phyloP scores from a whole-genome alignment of 306 rosid genomes.

The Vicia villosa region DNA sequence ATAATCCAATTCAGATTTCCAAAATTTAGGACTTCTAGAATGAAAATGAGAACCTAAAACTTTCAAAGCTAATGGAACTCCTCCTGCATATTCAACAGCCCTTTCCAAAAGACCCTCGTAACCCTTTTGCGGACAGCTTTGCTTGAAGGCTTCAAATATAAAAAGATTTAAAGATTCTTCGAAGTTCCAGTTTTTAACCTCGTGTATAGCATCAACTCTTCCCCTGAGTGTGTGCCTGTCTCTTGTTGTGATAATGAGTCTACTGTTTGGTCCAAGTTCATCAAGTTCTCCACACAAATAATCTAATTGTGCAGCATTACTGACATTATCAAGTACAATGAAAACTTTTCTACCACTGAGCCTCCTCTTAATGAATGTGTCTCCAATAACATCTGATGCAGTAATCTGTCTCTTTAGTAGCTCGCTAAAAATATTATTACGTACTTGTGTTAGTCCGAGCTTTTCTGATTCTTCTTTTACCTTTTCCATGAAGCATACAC shows the following conservation, averaged over 20 bases:
- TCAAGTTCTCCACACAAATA: background rate
- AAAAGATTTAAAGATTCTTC: slow-evolving; percentile 21
- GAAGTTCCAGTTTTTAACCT: background rate
- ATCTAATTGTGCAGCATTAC: background rate
- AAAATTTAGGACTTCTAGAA: background rate
- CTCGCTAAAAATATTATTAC: background rate
- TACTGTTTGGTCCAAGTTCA: slow-evolving; percentile 11
- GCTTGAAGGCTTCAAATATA: slow-evolving; percentile 18
- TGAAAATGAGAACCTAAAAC: slow-evolving; percentile 18
- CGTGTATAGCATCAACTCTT: background rate
- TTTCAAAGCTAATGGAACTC: slow-evolving; percentile 31
- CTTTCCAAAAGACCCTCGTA: slow-evolving; percentile 14
- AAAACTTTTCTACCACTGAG: slow-evolving; percentile 10
- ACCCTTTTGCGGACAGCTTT: background rate
- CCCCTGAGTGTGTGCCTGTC: background rate
- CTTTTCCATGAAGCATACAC: slow-evolving; percentile 26
- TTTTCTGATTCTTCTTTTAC: background rate
- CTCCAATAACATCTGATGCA: background rate
- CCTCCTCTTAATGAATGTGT: background rate
- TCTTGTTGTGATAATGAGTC: slow-evolving; percentile 35
- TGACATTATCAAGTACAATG: slow-evolving; percentile 24
- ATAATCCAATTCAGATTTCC: slow-evolving; percentile 4
- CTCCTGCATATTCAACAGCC: background rate
- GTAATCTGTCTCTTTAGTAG: background rate
- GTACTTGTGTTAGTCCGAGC: background rate